Evolutionary conservation across 768 basidiomycete genomes (phyloP).

Genomic region (Pluteus cervinus): DNA sequence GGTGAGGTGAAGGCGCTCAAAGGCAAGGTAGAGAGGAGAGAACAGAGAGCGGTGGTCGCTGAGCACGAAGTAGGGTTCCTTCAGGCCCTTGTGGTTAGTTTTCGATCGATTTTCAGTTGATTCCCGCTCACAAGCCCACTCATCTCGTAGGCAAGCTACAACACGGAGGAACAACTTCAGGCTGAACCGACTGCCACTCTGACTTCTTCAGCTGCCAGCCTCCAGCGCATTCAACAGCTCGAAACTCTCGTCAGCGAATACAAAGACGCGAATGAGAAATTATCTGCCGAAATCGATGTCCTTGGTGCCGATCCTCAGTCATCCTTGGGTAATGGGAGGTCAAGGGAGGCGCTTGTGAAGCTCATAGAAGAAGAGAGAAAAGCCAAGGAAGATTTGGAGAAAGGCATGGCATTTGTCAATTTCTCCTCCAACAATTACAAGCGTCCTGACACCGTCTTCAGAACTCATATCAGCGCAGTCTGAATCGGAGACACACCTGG

Average conservation of each 20-base stretch:
- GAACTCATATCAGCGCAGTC: constrained; percentile 37
- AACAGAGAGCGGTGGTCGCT: constrained; percentile 23
- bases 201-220: constrained; percentile 21
- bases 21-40: constrained; percentile 26
- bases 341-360: constrained; percentile 10
- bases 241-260: constrained; percentile 51
- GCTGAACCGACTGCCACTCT: constrained; percentile 15
- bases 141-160: constrained; percentile 50
- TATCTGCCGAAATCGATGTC: constrained; percentile 43
- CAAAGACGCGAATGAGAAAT: constrained; percentile 38
- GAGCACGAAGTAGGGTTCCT: constrained; percentile 66
- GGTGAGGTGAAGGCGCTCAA: constrained; percentile 30
- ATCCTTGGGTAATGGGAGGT: constrained; percentile 16
- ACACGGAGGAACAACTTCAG: constrained; percentile 45
- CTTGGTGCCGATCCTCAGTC: constrained; percentile 31
- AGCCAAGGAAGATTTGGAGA: constrained; percentile 22
- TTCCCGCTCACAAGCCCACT: constrained; percentile 2
- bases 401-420: constrained; percentile 26
- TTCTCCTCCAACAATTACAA: background rate
- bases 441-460: constrained; percentile 15
- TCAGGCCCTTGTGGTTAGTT: constrained; percentile 60
- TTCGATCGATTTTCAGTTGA: background rate
- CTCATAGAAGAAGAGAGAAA: constrained; percentile 5
- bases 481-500: constrained; percentile 30
- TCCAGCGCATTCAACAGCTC: constrained; percentile 44